Evolutionary conservation across 768 basidiomycete genomes (phyloP), one percentile per base, ranked within the genome.

Genomic region (Serendipita sp.): DNA sequence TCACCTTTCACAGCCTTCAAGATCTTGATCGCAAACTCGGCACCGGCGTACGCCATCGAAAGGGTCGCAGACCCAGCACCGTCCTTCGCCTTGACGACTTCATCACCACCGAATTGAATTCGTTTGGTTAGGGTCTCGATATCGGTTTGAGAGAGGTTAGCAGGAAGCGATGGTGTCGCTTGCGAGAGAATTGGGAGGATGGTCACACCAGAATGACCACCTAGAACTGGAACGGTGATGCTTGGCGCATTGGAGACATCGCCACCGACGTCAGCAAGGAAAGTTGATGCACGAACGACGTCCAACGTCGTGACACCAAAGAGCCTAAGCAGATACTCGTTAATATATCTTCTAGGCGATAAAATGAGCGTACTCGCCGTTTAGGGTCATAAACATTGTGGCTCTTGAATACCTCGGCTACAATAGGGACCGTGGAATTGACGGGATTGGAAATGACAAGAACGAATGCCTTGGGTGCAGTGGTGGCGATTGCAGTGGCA

Each of bases 381-480:
- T 88, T 96, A 66, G 92, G 88, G 73, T 99, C 84, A 71, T 87
- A 98, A 30, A 90, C 87, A 48, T 84, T 85, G 66, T 86, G 81
- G 74, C 90, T 86, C 83, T 95, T 99, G 78, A 94, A 82, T 41
- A 95, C 86, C 74, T 98, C 95, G 16, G 83, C 91, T 50, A 92
- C 91, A 70, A 99, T 90, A 53, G 96, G 96, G 42, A 98, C 95
- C 42, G 96, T 97, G 44, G 95, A 97, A 82, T 99, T 98, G 72
- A 99, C 95, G 33, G 96, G 96, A 79, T 99, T 99, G 68, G 96
- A 95, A 74, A 99, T 98, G 67, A 99, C 93, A 56, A 93, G 82
- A 48, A 98, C 82, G 69, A 88, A 86, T 22, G 96, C 96, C 71
- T 92, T 93, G 64, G 95, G 95, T 44, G 83, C 82, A 56, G 75